These are phyloP conservation scores for Physcia stellaris DNA, from an alignment of 495 filamentous ascomycete genomes.

Conservation along the genomic window DNA sequence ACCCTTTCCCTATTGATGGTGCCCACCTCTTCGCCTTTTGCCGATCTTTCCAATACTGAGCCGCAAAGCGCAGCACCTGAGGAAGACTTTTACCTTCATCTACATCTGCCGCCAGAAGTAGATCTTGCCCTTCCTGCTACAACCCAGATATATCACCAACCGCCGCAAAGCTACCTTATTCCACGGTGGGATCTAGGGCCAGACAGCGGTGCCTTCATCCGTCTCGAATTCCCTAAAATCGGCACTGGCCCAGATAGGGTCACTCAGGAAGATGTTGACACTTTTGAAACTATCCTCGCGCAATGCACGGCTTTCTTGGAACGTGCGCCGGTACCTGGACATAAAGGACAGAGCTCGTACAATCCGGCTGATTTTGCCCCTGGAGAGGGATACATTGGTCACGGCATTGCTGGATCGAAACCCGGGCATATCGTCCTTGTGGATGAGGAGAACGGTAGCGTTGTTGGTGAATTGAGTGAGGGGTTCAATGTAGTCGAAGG, in stretches of 20 bases:
- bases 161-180: slow-evolving; percentile 77
- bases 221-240: slow-evolving; percentile 71
- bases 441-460: slow-evolving; percentile 88
- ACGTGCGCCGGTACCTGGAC: slow-evolving; percentile 47
- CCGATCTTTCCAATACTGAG: slow-evolving; percentile 42
- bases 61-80: slow-evolving; percentile 47
- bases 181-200: slow-evolving; percentile 84
- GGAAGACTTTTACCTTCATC: slow-evolving; percentile 90
- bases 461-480: slow-evolving; percentile 81
- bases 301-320: slow-evolving; percentile 93
- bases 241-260: slow-evolving; percentile 48
- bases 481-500: slow-evolving; percentile 71
- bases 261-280: slow-evolving; percentile 85
- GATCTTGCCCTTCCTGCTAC: slow-evolving; percentile 83
- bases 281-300: slow-evolving; percentile 89
- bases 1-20: slow-evolving; percentile 90
- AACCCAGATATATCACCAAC: slow-evolving; percentile 90
- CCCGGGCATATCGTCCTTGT: slow-evolving; percentile 78
- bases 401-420: slow-evolving; percentile 34
- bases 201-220: slow-evolving; percentile 76
- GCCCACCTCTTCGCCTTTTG: slow-evolving; percentile 61
- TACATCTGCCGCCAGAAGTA: slow-evolving; percentile 85
- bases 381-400: slow-evolving; percentile 56
- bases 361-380: slow-evolving; percentile 69
- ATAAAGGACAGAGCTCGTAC: slow-evolving; percentile 38